Evolutionary conservation across 2,329 filamentous ascomycete species (phyloP).

Genomic region (Microsporum audouinii): DNA sequence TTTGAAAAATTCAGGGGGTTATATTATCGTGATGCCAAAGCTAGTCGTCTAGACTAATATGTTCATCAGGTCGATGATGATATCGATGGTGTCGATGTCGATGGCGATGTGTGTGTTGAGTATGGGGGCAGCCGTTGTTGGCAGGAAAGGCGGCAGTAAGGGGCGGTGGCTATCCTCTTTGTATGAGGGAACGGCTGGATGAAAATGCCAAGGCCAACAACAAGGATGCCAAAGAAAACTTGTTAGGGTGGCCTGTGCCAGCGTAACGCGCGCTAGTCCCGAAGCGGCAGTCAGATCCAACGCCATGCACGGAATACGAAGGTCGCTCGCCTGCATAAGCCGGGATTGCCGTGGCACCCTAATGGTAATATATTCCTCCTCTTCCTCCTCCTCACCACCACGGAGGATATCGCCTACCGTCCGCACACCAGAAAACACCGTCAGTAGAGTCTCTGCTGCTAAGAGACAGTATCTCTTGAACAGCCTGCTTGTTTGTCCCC

Average conservation of each 20-base stretch:
- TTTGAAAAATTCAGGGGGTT: neutral
- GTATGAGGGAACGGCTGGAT: neutral
- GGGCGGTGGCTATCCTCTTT: neutral
- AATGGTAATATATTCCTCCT: neutral
- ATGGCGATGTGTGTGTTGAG: neutral
- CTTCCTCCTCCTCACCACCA: neutral
- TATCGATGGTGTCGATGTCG: neutral
- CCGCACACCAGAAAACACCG: neutral
- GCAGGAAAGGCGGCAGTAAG: neutral
- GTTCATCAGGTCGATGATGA: neutral
- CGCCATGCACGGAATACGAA: constrained; percentile 4
- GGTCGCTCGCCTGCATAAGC: neutral
- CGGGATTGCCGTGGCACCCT: neutral
- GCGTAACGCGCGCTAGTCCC: constrained; percentile 1
- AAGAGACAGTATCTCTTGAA: neutral
- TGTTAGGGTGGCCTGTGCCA: neutral
- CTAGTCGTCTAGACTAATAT: neutral
- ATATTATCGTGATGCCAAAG: neutral
- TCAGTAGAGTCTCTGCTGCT: neutral
- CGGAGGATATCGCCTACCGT: neutral
- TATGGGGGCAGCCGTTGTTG: no score
- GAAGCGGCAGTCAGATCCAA: constrained; percentile 5
- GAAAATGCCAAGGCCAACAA: neutral
- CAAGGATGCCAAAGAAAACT: neutral
- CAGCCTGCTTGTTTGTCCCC: neutral